Evolutionary conservation across 805 yeast species (phyloP).

Genomic region (Kluyveromyces dobzhanskii): DNA sequence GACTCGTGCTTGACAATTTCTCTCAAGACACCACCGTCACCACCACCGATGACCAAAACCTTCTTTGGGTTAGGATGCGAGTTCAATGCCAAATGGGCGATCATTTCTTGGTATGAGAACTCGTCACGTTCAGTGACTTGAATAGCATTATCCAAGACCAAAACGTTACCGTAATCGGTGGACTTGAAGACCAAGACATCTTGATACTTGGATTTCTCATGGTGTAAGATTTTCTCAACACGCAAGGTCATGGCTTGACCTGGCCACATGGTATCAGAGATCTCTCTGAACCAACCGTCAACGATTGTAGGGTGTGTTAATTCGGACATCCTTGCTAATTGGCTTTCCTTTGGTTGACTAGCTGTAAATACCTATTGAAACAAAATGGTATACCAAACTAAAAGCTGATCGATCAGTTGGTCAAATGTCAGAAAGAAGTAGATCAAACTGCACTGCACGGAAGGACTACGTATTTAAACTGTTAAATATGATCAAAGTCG

Average conservation of each 20-base stretch:
- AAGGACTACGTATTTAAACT: too few species aligned
- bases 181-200: conserved; percentile 91
- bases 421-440: too few species aligned
- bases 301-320: conserved; percentile 37
- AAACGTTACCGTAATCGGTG: conserved; percentile 88
- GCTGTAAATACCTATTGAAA: too few species aligned
- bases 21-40: conserved; percentile 97
- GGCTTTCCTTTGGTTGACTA: too few species aligned
- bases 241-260: conserved; percentile 94
- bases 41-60: conserved; percentile 95
- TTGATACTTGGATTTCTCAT: conserved; percentile 82
- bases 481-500: too few species aligned
- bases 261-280: conserved; percentile 96
- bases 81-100: conserved; percentile 85
- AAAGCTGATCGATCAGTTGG: too few species aligned
- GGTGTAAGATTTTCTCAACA: conserved; percentile 80
- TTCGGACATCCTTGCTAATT: conserved; percentile 12
- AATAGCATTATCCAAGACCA: conserved; percentile 89
- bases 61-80: conserved; percentile 91
- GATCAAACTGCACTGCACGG: too few species aligned
- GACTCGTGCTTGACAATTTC: conserved; percentile 84
- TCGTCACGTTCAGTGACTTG: conserved; percentile 97
- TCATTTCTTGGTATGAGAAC: conserved; percentile 97
- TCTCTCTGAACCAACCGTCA: conserved; percentile 94
- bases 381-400: too few species aligned